Base-by-base conservation (phyloP, 345 rosid genomes). In the Crucihimalaya himalaica region DNA sequence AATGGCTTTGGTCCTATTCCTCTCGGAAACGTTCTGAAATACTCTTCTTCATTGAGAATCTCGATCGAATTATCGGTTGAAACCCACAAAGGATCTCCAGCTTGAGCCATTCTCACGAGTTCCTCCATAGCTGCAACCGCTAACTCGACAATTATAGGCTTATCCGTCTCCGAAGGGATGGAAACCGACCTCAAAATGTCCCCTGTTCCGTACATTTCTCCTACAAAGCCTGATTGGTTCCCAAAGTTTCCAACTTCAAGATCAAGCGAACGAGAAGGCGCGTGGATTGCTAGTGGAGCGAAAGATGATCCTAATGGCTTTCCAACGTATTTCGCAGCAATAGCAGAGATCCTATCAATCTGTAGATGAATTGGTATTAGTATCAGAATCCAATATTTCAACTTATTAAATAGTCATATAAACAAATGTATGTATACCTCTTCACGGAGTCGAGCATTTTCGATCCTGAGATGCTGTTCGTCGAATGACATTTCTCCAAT, bases 41-140 rank as follows among this genome's bases (percentile, higher is more conserved):
- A 92, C 64, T 95, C 97, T 28, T 92, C 96, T 69, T 89, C 99
- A 25, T 86, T 86, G 32, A 95, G 85, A 21, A 81, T 40, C 55
- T 90, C 97, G 0, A 67, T 29, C 0, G 78, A 81, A 16, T 82
- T 81, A n/a, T 85, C 89, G 0, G 82, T 74, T 1, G 81, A 51
- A 69, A 84, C 74, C 99, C 99, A 95, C 56, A 95, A 73, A 12
- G 97, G 94, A 53, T 88, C 97, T 11, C 85, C 88, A 10, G 84
- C 84, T 71, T 84, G 96, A 47, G 96, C 97, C 87, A 92, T 89
- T 77, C 91, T 84, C 67, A 86, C 72, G 10, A 95, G 89, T 58
- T 95, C 99, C 78, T 95, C 99, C 99, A 95, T 95, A 46, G 97
- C 99, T 1, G 97, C 93, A 58, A 95, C 97, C 0, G 97, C 99